A percentile compares a stretch with the other conserved stretches of the same genome.
Conservation (phyloP, 805 yeast genomes). For the Kuraishia ogatae region DNA sequence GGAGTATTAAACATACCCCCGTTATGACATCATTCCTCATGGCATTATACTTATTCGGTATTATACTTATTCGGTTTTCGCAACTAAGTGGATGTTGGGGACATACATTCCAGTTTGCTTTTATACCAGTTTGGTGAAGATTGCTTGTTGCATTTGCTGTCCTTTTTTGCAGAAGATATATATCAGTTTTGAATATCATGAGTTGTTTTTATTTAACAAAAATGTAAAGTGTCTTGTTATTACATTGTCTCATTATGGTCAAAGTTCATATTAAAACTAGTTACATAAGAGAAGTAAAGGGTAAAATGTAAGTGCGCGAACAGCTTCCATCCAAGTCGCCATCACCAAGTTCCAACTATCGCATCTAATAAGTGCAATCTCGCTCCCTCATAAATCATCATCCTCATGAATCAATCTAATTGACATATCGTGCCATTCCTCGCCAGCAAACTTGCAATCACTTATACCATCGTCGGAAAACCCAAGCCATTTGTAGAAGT, state of each 20-base stretch:
- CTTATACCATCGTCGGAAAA: conserved; percentile 65
- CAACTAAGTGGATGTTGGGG: background rate
- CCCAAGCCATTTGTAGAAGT: conserved; percentile 78
- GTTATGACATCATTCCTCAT: background rate
- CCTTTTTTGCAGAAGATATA: background rate
- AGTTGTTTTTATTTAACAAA: background rate
- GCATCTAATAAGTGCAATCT: no score
- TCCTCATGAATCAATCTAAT: conserved; percentile 32
- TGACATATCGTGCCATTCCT: conserved; percentile 52
- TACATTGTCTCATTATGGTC: background rate
- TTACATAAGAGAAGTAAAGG: background rate
- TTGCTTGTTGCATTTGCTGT: background rate
- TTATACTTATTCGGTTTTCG: background rate
- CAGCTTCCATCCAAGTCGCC: background rate
- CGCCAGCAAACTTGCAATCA: conserved; percentile 47
- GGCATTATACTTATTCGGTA: background rate
- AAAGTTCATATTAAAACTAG: background rate
- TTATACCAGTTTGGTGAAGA: background rate
- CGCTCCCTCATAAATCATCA: conserved; percentile 20
- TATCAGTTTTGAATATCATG: background rate
- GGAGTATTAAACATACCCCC: background rate
- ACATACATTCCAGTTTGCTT: background rate
- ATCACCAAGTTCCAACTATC: background rate
- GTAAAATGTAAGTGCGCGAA: background rate
- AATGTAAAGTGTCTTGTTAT: background rate